Conservation (phyloP, 2,329 filamentous ascomycete species). For the Phoma sp. region DNA sequence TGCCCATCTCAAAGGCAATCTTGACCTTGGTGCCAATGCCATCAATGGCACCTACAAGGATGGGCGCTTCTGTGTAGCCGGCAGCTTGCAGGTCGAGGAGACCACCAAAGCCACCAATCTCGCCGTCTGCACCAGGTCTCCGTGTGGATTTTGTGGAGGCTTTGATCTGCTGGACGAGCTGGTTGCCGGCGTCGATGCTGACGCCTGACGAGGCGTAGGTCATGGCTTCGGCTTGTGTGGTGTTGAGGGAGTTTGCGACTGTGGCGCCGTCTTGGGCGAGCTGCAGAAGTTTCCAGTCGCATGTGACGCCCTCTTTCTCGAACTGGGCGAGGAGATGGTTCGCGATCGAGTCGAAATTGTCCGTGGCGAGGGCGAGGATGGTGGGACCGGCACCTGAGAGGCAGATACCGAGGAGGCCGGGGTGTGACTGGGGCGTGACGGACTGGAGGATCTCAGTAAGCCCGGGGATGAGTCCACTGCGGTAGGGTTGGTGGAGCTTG, state of each 20-base stretch:
- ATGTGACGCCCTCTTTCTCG: constrained; percentile 73
- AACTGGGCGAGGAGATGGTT: constrained; percentile 78
- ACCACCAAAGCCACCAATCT: constrained; percentile 95
- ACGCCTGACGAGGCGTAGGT: constrained; percentile 95
- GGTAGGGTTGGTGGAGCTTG: constrained; percentile 96
- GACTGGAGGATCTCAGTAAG: constrained; percentile 88
- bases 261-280: constrained; percentile 75
- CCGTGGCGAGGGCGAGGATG: constrained; percentile 88
- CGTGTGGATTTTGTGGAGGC: constrained; percentile 83
- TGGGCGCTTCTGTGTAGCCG: constrained; percentile 75
- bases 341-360: constrained; percentile 88
- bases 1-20: constrained; percentile 86
- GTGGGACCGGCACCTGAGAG: constrained; percentile 94
- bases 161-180: constrained; percentile 92
- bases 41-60: constrained; percentile 92
- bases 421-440: constrained; percentile 85
- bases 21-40: constrained; percentile 97
- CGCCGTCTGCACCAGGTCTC: constrained; percentile 85
- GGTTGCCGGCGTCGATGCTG: constrained; percentile 91
- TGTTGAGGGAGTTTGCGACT: constrained; percentile 32
- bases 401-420: constrained; percentile 90
- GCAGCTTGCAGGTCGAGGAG: constrained; percentile 78
- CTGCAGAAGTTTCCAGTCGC: constrained; percentile 86
- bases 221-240: constrained; percentile 53
- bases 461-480: constrained; percentile 88